Evolutionary conservation across 768 basidiomycete species (phyloP).

Genomic region (Chlorophyllum brunneum): DNA sequence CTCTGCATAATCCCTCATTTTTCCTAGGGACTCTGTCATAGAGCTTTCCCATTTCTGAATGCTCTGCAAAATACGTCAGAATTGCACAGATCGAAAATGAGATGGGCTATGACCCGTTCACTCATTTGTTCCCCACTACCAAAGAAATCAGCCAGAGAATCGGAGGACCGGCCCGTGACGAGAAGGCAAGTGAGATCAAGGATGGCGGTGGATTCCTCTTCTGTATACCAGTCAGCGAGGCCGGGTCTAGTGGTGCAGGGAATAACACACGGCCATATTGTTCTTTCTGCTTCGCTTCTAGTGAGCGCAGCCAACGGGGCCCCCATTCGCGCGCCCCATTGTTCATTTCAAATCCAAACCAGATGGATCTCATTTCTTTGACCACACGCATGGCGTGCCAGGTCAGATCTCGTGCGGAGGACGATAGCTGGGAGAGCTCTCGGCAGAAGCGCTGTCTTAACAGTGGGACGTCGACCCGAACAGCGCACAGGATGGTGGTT

Average conservation of each 20-base stretch:
- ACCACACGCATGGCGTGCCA: slow-evolving; percentile 71
- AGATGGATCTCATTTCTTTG: slow-evolving; percentile 67
- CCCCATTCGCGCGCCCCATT: slow-evolving; percentile 72
- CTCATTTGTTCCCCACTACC: slow-evolving; percentile 78
- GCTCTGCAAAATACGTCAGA: slow-evolving; percentile 42
- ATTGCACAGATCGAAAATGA: slow-evolving; percentile 10
- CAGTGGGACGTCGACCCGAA: slow-evolving; percentile 48
- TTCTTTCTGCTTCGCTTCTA: slow-evolving; percentile 62
- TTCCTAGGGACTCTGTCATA: slow-evolving; percentile 64
- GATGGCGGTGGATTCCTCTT: slow-evolving; percentile 57
- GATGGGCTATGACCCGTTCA: slow-evolving; percentile 61
- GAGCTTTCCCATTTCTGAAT: slow-evolving; percentile 82
- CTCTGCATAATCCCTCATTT: slow-evolving; percentile 71
- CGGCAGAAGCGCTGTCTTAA: slow-evolving; percentile 52
- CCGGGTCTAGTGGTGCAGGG: slow-evolving; percentile 7
- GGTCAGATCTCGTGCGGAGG: slow-evolving; percentile 63
- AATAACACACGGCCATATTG: slow-evolving; percentile 59
- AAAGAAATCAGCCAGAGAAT: slow-evolving; percentile 69
- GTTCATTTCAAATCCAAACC: slow-evolving; percentile 67
- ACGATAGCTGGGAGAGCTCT: slow-evolving; percentile 68
- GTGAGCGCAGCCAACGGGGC: slow-evolving; percentile 62
- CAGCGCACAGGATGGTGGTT: slow-evolving; percentile 1
- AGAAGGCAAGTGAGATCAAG: slow-evolving; percentile 70
- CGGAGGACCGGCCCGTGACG: slow-evolving; percentile 68
- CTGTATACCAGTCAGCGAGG: slow-evolving; percentile 31